Evolutionary conservation across 2,329 filamentous ascomycete genomes (phyloP), one percentile per base, ranked within the genome.

Genomic region (Blumeriella jaapii): DNA sequence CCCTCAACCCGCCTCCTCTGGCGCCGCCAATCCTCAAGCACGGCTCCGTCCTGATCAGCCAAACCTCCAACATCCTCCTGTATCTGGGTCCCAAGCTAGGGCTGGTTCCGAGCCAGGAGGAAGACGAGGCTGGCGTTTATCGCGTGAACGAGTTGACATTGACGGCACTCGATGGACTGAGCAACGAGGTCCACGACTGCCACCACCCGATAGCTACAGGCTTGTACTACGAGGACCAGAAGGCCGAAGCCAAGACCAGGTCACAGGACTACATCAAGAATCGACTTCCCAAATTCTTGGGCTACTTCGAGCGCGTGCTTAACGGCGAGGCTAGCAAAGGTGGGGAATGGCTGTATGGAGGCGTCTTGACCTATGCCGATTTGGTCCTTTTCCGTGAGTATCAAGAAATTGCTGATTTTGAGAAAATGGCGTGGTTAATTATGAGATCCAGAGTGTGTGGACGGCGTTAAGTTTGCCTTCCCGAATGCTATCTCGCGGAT

Each of bases 161-260:
- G 39, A 86, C 82, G 3, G 76, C 79, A 1, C 58, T 87, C 12
- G 82, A 89, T 49, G 44, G 44, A 4, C 57, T 87, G 29, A 71
- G 71, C 50, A 75, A 78, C 46, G 82, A 87, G 59, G 56, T 73
- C 1, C 82, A 87, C 53, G 79, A 87, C 48, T 75, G 72, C 16
- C 82, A 89, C 54, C 82, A 89, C 51, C 82, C 82, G 1, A 61
- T 84, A 33, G 65, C 71, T 2, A 52, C 61, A 0, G 53, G 56
- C 1, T 53, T 69, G 4, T 80, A 77, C 55, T 89, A 86, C 49
- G 79, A 85, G 51, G 78, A 86, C 16, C 82, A 89, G 58, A 83
- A 78, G 55, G 61, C 65, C 0, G 82, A 83, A 54, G 65, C 74
- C 11, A 59, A 74, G 51, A 64, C 63, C 39, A 69, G 65, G 42